Conservation (phyloP, 164 flowering plant genomes). For the Piper longum region DNA sequence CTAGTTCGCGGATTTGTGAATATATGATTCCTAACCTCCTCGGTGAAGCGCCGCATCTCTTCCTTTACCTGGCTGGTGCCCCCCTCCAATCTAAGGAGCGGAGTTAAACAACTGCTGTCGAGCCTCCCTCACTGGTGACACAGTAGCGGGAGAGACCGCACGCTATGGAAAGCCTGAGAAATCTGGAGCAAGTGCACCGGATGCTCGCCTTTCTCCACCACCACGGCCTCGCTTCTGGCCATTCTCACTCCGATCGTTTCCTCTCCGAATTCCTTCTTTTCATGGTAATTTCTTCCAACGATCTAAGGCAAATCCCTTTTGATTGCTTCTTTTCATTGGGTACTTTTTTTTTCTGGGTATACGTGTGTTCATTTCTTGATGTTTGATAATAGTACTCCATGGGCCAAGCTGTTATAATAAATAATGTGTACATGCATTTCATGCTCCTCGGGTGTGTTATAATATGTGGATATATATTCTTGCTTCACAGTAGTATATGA, state of each 20-base stretch:
- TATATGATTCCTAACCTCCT: too few species aligned
- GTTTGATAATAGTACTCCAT: too few species aligned
- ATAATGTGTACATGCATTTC: background rate
- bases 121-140: too few species aligned
- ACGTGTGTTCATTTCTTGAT: background rate
- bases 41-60: too few species aligned
- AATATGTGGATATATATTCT: background rate
- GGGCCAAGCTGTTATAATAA: too few species aligned
- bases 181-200: conserved; percentile 18
- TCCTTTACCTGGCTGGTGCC: too few species aligned
- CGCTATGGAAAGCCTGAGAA: conserved; percentile 17
- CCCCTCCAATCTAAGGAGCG: too few species aligned
- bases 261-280: conserved; percentile 21
- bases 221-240: conserved; percentile 12
- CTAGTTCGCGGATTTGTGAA: too few species aligned
- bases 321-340: background rate
- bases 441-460: background rate
- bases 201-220: conserved; percentile 13
- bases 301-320: background rate
- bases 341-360: background rate
- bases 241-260: conserved; percentile 18
- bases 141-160: too few species aligned
- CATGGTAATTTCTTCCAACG: conserved; percentile 9
- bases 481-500: background rate
- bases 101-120: too few species aligned